phyloP scores from a whole-genome alignment of 1,139 yeast genomes.

The Suhomyces kunorum region DNA sequence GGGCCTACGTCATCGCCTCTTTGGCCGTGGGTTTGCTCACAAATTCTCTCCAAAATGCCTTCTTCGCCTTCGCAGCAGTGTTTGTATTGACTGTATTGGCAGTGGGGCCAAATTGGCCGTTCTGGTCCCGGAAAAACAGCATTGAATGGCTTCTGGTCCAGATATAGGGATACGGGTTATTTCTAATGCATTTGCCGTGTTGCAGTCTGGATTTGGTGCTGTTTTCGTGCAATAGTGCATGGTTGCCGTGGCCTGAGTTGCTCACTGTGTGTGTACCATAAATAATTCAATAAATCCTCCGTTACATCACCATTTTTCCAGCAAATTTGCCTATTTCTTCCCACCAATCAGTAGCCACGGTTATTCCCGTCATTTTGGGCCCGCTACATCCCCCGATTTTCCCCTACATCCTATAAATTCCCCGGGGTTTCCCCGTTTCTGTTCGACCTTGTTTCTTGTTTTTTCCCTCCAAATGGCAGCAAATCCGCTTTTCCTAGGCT shows the following conservation, averaged over 20 bases:
- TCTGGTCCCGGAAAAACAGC: conserved; percentile 35
- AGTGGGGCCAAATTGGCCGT: conserved; percentile 59
- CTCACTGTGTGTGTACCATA: background rate
- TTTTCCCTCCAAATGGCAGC: background rate
- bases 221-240: background rate
- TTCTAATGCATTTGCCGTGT: too few species aligned
- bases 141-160: conserved; percentile 20
- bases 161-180: conserved; percentile 3
- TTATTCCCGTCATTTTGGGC: too few species aligned
- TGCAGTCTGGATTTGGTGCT: background rate
- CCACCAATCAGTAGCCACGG: too few species aligned
- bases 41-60: conserved; percentile 39
- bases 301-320: too few species aligned
- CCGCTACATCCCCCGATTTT: background rate
- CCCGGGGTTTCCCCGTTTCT: background rate
- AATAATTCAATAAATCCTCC: background rate
- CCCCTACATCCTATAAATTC: background rate
- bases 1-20: conserved; percentile 32
- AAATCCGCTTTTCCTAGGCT: conserved; percentile 54
- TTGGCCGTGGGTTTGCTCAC: conserved; percentile 48
- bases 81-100: conserved; percentile 37
- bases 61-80: conserved; percentile 38
- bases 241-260: background rate
- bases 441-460: background rate
- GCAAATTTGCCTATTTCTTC: too few species aligned